Base-by-base conservation (phyloP, 192 early-diverging fungal genomes). In the Coemansia sp. region DNA sequence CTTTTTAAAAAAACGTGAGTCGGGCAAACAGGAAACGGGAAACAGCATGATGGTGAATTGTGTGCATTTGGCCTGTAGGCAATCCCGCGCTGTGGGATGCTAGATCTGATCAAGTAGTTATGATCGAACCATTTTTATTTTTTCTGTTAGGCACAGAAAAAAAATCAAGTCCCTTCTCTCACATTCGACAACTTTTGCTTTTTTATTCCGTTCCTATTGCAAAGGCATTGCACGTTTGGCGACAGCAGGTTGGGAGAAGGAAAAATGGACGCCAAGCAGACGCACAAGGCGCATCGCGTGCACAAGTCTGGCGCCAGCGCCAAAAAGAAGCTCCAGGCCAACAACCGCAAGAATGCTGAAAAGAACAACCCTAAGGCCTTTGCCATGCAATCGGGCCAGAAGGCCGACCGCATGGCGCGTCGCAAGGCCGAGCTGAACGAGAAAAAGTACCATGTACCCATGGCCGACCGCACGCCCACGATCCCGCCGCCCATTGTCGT, bases 391-490 rank as follows among this genome's bases (percentile, higher is more conserved):
- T 90, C 88, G 53, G 86, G 80, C 34, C 79, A 82, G 61, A 88
- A 88, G 66, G 94, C 93, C 1, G 91, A 94, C 37, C 88, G 89
- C 58, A 86, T 84, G 57, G 88, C 88, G 38, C 86, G 93, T 60
- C 84, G 96, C 55, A 95, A 93, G 65, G 70, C 88, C 61, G 96
- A 98, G 73, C 70, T 87, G 62, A 86, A 89, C 50, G 90, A 99
- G 78, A 94, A 92, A 64, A 93, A 90, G 67, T 88, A 95, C 55
- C 97, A 99, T 84, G 94, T 99, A 0, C 96, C 97, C 24, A 85
- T 94, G 69, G 93, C 95, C 18, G 95, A 99, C 79, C 89, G 95
- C 62, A 94, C 94, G 24, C 93, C 94, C 0, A 73, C 90, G 55
- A 92, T 92, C 35, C 85, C 97, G 35, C 94, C 97, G 36, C 97